phyloP scores from a whole-genome alignment of 208 protist species.

The Acanthamoeba triangularis region DNA sequence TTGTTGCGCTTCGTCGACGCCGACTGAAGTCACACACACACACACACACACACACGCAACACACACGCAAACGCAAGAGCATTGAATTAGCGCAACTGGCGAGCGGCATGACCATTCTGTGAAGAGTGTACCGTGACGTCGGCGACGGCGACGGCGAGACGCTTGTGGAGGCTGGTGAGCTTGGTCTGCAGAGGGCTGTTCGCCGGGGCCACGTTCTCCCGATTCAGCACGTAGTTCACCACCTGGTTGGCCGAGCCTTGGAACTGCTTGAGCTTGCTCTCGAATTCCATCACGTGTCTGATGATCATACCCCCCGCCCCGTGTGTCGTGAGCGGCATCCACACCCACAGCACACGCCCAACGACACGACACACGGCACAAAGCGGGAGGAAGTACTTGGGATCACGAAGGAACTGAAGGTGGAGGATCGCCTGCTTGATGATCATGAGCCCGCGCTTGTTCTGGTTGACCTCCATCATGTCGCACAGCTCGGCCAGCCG shows the following conservation, averaged over 20 bases:
- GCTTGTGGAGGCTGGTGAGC: background rate
- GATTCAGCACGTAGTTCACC: slow-evolving; percentile 6
- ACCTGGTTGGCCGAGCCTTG: background rate
- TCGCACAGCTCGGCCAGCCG: slow-evolving; percentile 45
- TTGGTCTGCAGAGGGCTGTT: background rate
- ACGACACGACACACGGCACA: background rate
- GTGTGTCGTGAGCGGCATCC: no score
- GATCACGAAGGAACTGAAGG: slow-evolving; percentile 7
- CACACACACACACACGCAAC: no score
- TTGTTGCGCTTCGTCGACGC: background rate
- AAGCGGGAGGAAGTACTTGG: background rate
- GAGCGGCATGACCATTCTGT: no score
- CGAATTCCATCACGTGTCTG: background rate
- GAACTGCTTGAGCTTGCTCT: slow-evolving; percentile 42
- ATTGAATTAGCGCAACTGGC: no score
- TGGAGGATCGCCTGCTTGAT: background rate
- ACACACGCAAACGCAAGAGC: background rate
- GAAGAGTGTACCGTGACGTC: background rate
- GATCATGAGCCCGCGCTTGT: slow-evolving; percentile 38
- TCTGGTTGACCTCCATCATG: slow-evolving; percentile 63
- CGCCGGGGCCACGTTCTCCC: background rate
- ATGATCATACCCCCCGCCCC: no score
- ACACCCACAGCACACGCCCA: no score
- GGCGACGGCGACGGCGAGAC: background rate
- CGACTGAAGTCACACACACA: background rate